phyloP scores from a whole-genome alignment of 805 yeast species.

The Hyphopichia homilentoma region DNA sequence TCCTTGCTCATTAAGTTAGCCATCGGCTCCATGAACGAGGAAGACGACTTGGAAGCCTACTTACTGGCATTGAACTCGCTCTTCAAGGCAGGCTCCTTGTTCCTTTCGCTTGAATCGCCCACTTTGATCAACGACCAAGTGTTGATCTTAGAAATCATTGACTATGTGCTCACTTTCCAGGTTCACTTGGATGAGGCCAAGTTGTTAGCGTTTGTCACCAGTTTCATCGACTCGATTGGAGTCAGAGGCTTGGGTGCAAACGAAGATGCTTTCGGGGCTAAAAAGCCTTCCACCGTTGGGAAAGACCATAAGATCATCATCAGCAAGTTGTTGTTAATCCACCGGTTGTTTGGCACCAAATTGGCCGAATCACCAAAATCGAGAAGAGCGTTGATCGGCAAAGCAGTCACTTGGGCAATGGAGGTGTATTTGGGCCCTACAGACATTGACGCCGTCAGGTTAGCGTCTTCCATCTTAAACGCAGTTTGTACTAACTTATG shows the following conservation, averaged over 20 bases:
- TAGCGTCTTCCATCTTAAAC: slow-evolving; percentile 58
- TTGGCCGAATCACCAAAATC: slow-evolving; percentile 23
- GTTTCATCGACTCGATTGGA: slow-evolving; percentile 52
- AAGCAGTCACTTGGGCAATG: slow-evolving; percentile 53
- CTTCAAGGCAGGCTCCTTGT: slow-evolving; percentile 39
- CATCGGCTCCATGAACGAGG: slow-evolving; percentile 17
- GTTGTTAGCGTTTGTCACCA: slow-evolving; percentile 38
- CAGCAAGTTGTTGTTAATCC: slow-evolving; percentile 57
- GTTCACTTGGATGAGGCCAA: slow-evolving; percentile 34
- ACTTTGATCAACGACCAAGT: slow-evolving; percentile 58
- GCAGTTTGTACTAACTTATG: slow-evolving; percentile 42
- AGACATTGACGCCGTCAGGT: slow-evolving; percentile 58
- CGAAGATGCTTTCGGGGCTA: slow-evolving; percentile 20
- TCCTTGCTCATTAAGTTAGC: slow-evolving; percentile 47
- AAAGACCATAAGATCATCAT: slow-evolving; percentile 55
- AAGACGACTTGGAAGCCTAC: slow-evolving; percentile 20
- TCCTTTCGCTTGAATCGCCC: slow-evolving; percentile 46
- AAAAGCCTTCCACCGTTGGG: slow-evolving; percentile 11
- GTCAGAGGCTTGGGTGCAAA: slow-evolving; percentile 51
- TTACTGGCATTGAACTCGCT: slow-evolving; percentile 26
- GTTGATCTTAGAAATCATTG: slow-evolving; percentile 57
- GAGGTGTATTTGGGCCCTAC: slow-evolving; percentile 50
- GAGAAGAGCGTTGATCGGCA: slow-evolving; percentile 39
- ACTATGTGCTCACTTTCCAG: slow-evolving; percentile 47
- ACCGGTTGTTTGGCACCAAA: slow-evolving; percentile 46